Percentiles rank a stretch among this genome's conserved stretches.
Conservation (phyloP, 495 filamentous ascomycete genomes). For the Chaetomidium leptoderma region DNA sequence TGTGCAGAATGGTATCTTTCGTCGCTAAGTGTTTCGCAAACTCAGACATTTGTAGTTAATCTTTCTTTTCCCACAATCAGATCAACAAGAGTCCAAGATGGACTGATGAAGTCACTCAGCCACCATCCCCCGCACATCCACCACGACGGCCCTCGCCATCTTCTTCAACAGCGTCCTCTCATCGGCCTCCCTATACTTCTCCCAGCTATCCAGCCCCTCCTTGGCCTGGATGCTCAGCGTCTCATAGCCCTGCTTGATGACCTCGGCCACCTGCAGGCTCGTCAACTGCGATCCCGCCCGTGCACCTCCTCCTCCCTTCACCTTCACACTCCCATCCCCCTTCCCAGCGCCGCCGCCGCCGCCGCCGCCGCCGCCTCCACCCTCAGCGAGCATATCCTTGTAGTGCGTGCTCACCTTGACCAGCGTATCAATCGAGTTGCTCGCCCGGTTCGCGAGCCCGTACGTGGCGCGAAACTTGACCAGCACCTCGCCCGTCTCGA, state of each 20-base stretch:
- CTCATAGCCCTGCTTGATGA: constrained; percentile 95
- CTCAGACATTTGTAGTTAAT: too few species aligned
- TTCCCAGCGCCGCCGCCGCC: too few species aligned
- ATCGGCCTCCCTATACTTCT: constrained; percentile 72
- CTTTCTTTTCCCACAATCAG: too few species aligned
- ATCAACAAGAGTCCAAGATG: too few species aligned
- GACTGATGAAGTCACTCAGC: constrained; percentile 24
- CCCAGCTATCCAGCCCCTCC: constrained; percentile 78
- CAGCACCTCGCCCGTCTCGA: constrained; percentile 83
- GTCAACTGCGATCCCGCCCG: constrained; percentile 54
- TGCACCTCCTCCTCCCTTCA: constrained; percentile 37
- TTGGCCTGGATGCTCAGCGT: constrained; percentile 81
- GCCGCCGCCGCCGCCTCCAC: constrained; percentile 37
- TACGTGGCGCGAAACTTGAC: constrained; percentile 79
- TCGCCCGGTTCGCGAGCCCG: constrained; percentile 47
- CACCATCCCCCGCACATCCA: constrained; percentile 55
- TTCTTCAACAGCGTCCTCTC: constrained; percentile 75
- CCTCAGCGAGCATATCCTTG: constrained; percentile 69
- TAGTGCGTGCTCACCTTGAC: constrained; percentile 85
- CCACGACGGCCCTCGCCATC: constrained; percentile 71
- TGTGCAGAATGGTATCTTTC: too few species aligned
- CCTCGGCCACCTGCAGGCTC: constrained; percentile 76
- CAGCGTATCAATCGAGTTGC: constrained; percentile 73
- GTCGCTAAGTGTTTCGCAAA: too few species aligned
- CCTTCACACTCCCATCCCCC: constrained; percentile 44